Base-by-base conservation (phyloP, 2,329 filamentous ascomycete genomes). In the Phyllosticta ampelicida region DNA sequence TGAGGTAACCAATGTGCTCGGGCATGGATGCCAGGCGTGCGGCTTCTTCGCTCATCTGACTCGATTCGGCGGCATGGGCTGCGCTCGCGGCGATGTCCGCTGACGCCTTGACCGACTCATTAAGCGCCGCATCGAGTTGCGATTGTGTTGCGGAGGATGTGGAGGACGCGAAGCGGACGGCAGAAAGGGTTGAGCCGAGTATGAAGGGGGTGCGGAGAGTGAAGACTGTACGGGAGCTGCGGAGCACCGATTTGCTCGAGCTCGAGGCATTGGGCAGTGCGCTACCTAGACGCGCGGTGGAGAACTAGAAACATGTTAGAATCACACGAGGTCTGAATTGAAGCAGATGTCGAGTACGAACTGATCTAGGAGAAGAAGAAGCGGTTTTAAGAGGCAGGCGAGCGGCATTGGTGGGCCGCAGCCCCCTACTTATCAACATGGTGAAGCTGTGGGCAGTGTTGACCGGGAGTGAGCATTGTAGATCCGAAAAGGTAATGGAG, bases 1-100 rank as follows among this genome's bases (percentile, higher is more conserved):
- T 83, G 60, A 99, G 77, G 67, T 91, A 96, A 62, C 94, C 94
- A 60, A 95, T 82, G 54, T 83, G 78, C 67, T 92, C 87, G 36
- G 87, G 83, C 62, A 90, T 81, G 61, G 80, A 74, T 61, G 84
- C 77, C 50, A 78, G 64, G 48, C 71, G 68, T 9, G 66, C 58
- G 13, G 67, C 60, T 3, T 48, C 57, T 21, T 55, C 53, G 9
- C 53, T 28, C 9, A 55, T 21, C 30, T 62, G 53, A 48, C 19
- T 55, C 23, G 52, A 3, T n/a, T 26, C 21, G 10, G 44, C 36
- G 51, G 54, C 9, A 61, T 64, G 48, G 8, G 51, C 51, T 26
- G 48, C 29, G 29, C 26, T 54, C 11, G 53, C 48, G 48, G 53
- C 50, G 16, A 30, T 50, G 19, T 60, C 60, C 18, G 58, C 23